Evolutionary conservation across 257 asterid species (phyloP).

Genomic region (Penstemon barbatus): DNA sequence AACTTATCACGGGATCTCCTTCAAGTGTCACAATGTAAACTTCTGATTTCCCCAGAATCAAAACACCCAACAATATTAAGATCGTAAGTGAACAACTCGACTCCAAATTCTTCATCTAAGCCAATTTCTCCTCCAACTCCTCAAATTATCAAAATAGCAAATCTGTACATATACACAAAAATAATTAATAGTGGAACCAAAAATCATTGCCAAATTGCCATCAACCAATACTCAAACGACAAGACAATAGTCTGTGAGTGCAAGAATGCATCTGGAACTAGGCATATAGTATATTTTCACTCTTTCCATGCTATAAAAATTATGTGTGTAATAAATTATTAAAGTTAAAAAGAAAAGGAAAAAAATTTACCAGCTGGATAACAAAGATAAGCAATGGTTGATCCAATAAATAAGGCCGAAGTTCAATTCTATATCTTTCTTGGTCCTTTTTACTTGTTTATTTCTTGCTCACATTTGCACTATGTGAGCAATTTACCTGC

Average conservation of each 20-base stretch:
- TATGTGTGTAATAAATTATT: background rate
- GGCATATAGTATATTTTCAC: background rate
- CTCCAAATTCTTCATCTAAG: constrained; percentile 49
- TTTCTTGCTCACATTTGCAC: constrained; percentile 43
- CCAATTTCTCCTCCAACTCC: constrained; percentile 37
- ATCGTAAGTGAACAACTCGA: constrained; percentile 35
- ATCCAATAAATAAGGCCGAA: constrained; percentile 27
- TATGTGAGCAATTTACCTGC: constrained; percentile 45
- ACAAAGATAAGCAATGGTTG: constrained; percentile 24
- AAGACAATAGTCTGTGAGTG: too few species aligned
- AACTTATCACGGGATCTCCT: constrained; percentile 95
- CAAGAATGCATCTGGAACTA: background rate
- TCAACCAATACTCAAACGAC: background rate
- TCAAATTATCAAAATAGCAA: constrained; percentile 32
- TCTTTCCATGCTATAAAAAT: background rate
- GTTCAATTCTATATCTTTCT: constrained; percentile 17
- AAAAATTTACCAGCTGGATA: constrained; percentile 32
- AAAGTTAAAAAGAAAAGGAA: background rate
- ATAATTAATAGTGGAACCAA: background rate
- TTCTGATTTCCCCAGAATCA: constrained; percentile 58
- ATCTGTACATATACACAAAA: constrained; percentile 40
- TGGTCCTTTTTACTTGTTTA: background rate
- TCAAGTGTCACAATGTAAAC: constrained; percentile 80
- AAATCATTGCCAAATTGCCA: background rate
- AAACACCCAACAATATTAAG: constrained; percentile 41